Base-by-base conservation (phyloP, 306 rosid genomes). In the Cicer chorassanicum region DNA sequence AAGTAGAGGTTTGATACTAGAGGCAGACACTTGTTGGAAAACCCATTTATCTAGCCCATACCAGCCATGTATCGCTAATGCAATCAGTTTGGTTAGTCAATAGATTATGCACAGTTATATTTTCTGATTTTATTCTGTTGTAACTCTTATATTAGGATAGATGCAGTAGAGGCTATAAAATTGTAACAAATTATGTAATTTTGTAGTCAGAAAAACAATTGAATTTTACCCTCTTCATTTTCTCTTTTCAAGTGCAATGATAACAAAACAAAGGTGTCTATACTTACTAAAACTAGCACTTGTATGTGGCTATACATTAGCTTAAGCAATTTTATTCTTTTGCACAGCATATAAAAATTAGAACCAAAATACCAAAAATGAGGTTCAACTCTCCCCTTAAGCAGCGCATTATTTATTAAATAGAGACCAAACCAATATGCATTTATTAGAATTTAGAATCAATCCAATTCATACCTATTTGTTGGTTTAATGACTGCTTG, bases 201-300 rank as follows among this genome's bases (percentile, higher is more conserved):
- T 29, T 29, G 65, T 6, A 24, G 65, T 59, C 16, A 59, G 15
- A 59, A 57, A 59, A 9, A 54, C 42, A 29, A 59, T 59, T 59
- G 42, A 29, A 8, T 59, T 57, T 29, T 11, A 11, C 41, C 42
- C 65, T 29, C 65, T 59, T 59, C 42, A 29, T 41, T 15, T 10
- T 57, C 41, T 29, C 9, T 59, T 59, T 29, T 59, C 42, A 29
- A 6, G 42, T 29, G 16, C 42, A 59, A 24, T 29, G 42, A 29
- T 24, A 59, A 24, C 9, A 24, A 24, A 59, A 57, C 64, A 21
- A 57, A 24, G 7, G 40, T 24, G 2, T 24, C 64, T 59, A 6
- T 46, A 46, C 51, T 51, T 14, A 24, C 41, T 57, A 57, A 11
- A 57, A 57, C 15, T 57, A 57, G 64, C 8, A 57, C 41, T 54